Conservation (phyloP, 768 basidiomycete species). For the Asterophora parasitica region DNA sequence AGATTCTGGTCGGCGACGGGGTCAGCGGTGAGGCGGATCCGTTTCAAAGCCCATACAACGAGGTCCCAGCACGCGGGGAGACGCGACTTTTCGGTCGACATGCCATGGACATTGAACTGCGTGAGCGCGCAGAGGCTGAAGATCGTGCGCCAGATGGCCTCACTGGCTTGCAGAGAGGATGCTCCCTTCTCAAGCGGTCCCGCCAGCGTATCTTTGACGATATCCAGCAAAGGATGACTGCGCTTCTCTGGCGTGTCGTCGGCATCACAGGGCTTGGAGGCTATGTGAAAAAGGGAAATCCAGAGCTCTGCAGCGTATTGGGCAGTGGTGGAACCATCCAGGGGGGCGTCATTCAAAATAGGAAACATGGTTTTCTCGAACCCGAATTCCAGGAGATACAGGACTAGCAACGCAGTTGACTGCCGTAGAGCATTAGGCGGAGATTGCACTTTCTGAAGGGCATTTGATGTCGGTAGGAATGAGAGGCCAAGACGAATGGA, state of each 20-base stretch:
- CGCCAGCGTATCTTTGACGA: slow-evolving; percentile 33
- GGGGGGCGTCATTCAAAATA: slow-evolving; percentile 28
- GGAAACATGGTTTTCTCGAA: slow-evolving; percentile 40
- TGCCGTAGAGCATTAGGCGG: slow-evolving; percentile 20
- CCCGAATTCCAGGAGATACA: slow-evolving; percentile 49
- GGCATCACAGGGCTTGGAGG: slow-evolving; percentile 21
- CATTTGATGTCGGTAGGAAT: not conserved
- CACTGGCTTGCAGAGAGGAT: slow-evolving; percentile 37
- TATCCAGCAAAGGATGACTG: slow-evolving; percentile 41
- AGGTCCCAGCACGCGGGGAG: slow-evolving; percentile 65
- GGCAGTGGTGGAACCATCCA: slow-evolving; percentile 33
- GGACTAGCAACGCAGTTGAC: slow-evolving; percentile 37
- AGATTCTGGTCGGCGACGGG: slow-evolving; percentile 36
- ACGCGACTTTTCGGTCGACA: slow-evolving; percentile 27
- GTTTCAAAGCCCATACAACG: slow-evolving; percentile 50
- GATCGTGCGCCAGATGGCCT: slow-evolving; percentile 66
- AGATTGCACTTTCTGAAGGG: not conserved
- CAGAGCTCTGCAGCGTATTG: slow-evolving; percentile 61
- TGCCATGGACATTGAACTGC: slow-evolving; percentile 63
- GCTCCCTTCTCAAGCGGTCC: not conserved
- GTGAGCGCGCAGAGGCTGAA: slow-evolving; percentile 71
- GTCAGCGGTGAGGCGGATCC: slow-evolving; percentile 52
- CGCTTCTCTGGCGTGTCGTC: slow-evolving; percentile 11
- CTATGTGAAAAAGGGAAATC: slow-evolving; percentile 67
- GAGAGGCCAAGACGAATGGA: slow-evolving; percentile 33